Evolutionary conservation across 331 rosid genomes (phyloP), one percentile per base, ranked within the genome.

Genomic region (Spiraea crenata): DNA sequence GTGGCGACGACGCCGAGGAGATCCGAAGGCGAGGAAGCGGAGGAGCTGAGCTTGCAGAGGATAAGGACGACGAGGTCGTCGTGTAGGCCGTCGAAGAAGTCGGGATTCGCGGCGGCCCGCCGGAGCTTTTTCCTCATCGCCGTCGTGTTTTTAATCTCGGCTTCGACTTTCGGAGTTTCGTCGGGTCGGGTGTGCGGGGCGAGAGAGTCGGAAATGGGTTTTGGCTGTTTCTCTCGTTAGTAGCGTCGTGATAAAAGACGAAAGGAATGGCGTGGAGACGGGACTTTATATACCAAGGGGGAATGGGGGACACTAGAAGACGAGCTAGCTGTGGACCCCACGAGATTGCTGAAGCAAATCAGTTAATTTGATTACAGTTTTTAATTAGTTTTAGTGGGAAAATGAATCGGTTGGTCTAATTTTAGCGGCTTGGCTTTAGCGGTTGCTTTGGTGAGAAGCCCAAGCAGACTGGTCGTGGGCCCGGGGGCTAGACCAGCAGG

Each of bases 1-100:
- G 97, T 89, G 54, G 70, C 25, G 71, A 87, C 74, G 31, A 79
- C 20, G 77, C 42, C 86, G 76, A 85, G 41, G 78, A 93, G 65
- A 54, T 91, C 87, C 16, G 95, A 74, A 37, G 99, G 95, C 35
- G 86, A 89, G 42, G 88, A 76, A 15, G 91, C 92, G 41, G 91
- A 57, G 75, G 91, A 77, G 79, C 84, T 83, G 82, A 93, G 90
- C 68, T 87, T 93, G 42, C 89, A 77, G 72, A 93, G 90, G 55
- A 93, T 73, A 72, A 65, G 70, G 39, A 87, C 75, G 4, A 91
- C 80, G 40, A 93, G 76, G 81, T 93, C 97, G 65, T 91, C 99
- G 0, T 92, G 96, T 15, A 93, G 61, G 59, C 9, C 80, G 17
- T 93, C 89, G 62, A 91, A 89, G 82, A 81, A 73, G 67, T 89